Evolutionary conservation across 331 rosid genomes (phyloP).

Genomic region (Dryas integrifolia): DNA sequence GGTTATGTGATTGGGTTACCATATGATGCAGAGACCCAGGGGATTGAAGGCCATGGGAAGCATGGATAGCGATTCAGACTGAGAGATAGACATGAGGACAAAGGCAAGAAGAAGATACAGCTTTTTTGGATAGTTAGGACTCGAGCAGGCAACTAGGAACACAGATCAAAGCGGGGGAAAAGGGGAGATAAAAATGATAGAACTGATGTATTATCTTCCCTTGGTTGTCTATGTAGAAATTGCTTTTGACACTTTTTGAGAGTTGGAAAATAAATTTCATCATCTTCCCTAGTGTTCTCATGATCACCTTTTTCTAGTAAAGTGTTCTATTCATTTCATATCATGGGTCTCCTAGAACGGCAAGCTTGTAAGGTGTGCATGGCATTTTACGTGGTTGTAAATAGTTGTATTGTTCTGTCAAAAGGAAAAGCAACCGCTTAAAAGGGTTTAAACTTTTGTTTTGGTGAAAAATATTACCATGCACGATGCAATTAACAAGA

Average conservation of each 20-base stretch:
- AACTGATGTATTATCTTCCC: neutral
- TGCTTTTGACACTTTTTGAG: constrained; percentile 5
- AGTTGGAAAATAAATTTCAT: constrained; percentile 1
- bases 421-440: too few species aligned
- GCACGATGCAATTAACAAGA: too few species aligned
- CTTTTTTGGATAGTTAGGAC: constrained; percentile 12
- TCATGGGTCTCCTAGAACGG: neutral
- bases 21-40: constrained; percentile 51
- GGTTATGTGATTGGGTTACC: constrained; percentile 1
- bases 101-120: neutral
- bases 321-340: neutral
- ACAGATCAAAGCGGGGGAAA: constrained; percentile 12
- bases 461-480: neutral
- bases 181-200: neutral
- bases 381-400: too few species aligned
- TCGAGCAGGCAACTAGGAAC: constrained; percentile 9
- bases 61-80: constrained; percentile 55
- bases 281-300: neutral
- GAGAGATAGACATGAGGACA: constrained; percentile 14
- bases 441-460: neutral
- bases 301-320: neutral
- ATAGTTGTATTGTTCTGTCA: too few species aligned
- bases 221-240: neutral
- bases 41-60: constrained; percentile 63
- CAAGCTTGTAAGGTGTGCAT: neutral